phyloP scores from a whole-genome alignment of 2,329 filamentous ascomycete species.

The Nemania sp. region DNA sequence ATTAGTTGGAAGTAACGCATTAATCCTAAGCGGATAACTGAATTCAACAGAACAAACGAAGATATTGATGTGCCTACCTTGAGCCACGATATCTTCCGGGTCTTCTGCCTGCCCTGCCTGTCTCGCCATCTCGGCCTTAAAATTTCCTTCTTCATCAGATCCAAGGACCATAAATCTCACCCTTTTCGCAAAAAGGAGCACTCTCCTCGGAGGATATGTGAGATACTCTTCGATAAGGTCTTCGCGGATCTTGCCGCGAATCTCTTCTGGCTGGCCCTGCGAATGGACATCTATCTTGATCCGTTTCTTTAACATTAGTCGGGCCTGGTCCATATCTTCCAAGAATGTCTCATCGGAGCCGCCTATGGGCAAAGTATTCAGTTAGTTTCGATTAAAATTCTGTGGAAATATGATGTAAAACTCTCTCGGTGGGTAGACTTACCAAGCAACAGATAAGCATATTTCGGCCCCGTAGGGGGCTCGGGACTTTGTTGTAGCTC shows the following conservation, averaged over 20 bases:
- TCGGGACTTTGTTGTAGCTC: constrained; percentile 9
- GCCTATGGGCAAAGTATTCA: constrained; percentile 31
- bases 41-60: not conserved
- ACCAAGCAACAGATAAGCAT: constrained; percentile 36
- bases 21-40: not conserved
- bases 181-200: constrained; percentile 42
- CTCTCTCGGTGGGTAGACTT: too few relatives aligned
- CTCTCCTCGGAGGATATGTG: constrained; percentile 43
- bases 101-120: not conserved
- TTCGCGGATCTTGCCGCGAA: constrained; percentile 46
- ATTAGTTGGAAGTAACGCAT: not conserved
- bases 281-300: constrained; percentile 51
- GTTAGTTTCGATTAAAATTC: not conserved
- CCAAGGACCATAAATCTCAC: constrained; percentile 27
- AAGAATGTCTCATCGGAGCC: constrained; percentile 41
- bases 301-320: constrained; percentile 47
- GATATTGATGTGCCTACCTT: constrained; percentile 15
- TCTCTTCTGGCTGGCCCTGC: constrained; percentile 46
- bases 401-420: too few relatives aligned
- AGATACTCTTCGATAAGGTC: constrained; percentile 45
- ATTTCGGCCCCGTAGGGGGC: constrained; percentile 14
- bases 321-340: constrained; percentile 45
- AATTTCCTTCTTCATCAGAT: constrained; percentile 13
- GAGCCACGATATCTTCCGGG: constrained; percentile 31
- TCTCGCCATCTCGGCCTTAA: not conserved